phyloP scores from a whole-genome alignment of 2,329 filamentous ascomycete genomes.

The Aspergillus tamarii region DNA sequence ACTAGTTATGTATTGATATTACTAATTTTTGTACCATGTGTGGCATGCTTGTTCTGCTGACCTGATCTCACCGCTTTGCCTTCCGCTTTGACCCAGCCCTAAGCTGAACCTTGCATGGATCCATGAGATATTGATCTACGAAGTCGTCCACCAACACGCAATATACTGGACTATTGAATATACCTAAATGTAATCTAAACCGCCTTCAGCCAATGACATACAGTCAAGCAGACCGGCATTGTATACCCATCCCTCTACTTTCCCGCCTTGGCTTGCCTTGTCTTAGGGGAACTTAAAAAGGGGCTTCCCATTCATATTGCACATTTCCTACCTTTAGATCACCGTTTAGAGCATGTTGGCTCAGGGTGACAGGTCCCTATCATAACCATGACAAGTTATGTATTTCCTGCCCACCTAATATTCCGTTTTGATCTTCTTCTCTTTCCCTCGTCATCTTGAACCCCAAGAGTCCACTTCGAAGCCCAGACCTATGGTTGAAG shows the following conservation, averaged over 20 bases:
- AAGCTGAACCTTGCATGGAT: not conserved
- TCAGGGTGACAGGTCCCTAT: slow-evolving; percentile 48
- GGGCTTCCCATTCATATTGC: not conserved
- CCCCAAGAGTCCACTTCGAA: not conserved
- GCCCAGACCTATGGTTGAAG: not conserved
- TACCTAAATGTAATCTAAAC: not conserved
- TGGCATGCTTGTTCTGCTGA: not conserved
- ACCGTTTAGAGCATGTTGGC: slow-evolving; percentile 39
- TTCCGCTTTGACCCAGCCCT: slow-evolving; percentile 1
- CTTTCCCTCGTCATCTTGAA: not conserved
- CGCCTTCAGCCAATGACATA: not conserved
- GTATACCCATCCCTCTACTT: not conserved
- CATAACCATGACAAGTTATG: slow-evolving; percentile 29
- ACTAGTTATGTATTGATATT: not conserved
- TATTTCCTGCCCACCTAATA: not conserved
- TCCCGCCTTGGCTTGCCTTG: not conserved
- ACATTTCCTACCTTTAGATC: not conserved
- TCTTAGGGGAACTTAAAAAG: not conserved
- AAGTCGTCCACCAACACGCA: not conserved
- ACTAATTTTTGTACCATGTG: not conserved
- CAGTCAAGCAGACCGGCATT: not conserved
- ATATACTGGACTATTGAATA: not conserved
- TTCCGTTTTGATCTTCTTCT: too few species aligned
- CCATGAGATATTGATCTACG: not conserved
- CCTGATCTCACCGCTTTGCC: not conserved